These are phyloP conservation scores for Phoenix dactylifera DNA, from an alignment of 176 grass and related monocot genomes.

Conservation along the genomic window DNA sequence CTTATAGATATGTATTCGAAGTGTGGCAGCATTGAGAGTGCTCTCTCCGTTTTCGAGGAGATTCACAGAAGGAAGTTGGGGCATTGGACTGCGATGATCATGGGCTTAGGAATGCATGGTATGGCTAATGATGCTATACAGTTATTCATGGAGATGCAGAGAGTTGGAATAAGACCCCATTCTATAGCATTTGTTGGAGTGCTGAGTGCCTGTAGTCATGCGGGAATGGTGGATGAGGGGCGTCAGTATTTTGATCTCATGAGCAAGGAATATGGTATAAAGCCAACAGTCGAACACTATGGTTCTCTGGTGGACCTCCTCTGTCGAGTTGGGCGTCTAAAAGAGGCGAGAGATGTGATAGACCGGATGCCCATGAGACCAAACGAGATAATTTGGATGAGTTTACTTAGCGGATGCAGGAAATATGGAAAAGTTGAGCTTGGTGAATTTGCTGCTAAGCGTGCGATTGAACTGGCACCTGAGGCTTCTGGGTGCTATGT, in stretches of 20 bases:
- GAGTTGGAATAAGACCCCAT: not conserved
- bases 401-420: conserved; percentile 1
- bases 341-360: conserved; percentile 5
- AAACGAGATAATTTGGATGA: conserved; percentile 11
- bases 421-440: conserved; percentile 6
- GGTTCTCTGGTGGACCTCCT: conserved; percentile 6
- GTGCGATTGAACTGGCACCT: not conserved
- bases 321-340: not conserved
- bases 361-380: conserved; percentile 2
- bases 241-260: conserved; percentile 2
- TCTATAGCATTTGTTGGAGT: not conserved
- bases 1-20: conserved; percentile 9
- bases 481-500: conserved; percentile 1
- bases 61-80: not conserved
- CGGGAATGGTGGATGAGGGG: conserved; percentile 3
- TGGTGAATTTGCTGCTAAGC: not conserved
- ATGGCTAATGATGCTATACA: not conserved
- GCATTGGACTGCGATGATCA: conserved; percentile 12
- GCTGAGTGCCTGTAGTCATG: conserved; percentile 8
- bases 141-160: not conserved
- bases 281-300: not conserved
- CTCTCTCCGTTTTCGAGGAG: not conserved
- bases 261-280: not conserved
- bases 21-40: conserved; percentile 4
- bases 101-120: conserved; percentile 7